Evolutionary conservation across 495 filamentous ascomycete genomes (phyloP).

Genomic region (Aspergillus heteromorphus): DNA sequence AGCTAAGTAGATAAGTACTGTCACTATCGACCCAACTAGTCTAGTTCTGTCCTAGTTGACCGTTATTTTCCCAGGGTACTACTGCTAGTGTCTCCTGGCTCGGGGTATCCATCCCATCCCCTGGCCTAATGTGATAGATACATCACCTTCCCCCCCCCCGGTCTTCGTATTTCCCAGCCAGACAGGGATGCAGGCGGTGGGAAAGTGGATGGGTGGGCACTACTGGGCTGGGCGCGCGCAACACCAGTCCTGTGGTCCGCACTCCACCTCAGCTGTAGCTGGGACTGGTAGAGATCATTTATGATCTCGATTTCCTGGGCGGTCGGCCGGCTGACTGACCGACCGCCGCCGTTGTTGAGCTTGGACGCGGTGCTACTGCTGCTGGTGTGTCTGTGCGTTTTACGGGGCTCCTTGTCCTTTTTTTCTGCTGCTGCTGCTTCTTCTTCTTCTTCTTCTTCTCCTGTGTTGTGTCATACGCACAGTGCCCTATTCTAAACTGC

Average conservation of each 20-base stretch:
- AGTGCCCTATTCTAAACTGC: no score
- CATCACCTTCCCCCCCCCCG: not conserved
- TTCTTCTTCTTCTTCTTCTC: no score
- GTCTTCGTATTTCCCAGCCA: not conserved
- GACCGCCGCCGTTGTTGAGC: not conserved
- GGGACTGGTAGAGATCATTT: no score
- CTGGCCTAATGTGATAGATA: slow-evolving; percentile 9
- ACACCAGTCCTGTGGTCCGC: no score
- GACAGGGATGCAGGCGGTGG: not conserved
- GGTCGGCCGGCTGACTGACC: no score
- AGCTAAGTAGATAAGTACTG: not conserved
- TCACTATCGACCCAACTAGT: not conserved
- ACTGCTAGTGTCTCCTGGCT: not conserved
- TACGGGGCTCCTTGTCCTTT: not conserved
- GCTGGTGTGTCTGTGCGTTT: not conserved
- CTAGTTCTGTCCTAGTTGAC: slow-evolving; percentile 8
- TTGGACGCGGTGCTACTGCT: not conserved
- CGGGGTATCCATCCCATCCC: not conserved
- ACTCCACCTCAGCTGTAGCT: no score
- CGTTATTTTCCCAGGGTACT: slow-evolving; percentile 9
- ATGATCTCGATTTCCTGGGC: not conserved
- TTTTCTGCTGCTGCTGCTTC: no score
- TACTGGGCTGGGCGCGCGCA: no score
- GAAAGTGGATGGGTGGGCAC: no score
- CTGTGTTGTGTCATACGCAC: no score